Base-by-base conservation (phyloP, 169 alveolate species). In the Eimeria acervulina region DNA sequence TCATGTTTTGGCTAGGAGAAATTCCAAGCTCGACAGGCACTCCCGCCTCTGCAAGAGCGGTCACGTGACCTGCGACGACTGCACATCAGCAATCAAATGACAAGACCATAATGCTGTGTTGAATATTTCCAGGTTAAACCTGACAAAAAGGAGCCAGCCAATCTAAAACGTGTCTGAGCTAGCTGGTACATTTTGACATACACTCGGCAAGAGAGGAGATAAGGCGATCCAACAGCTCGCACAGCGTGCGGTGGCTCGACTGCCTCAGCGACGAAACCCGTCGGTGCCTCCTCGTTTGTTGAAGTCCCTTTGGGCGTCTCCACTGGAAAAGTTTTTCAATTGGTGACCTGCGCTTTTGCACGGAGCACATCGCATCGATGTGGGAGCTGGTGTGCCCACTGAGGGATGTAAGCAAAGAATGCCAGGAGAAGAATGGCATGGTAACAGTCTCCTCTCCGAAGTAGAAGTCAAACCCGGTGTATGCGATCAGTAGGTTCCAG, bases 311-410 rank as follows among this genome's bases (percentile, higher is more conserved):
- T 28, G 55, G 19, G 23, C 81, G 80, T 36, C 80, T 26, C 76
- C 76, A 23, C 28, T 42, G 42, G 10, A 13, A 26, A 38, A 85
- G 21, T 40, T 6, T 55, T 38, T 40, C 81, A 13, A 47, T 44
- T 38, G 23, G 93, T 2, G 93, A 85, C 33, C 81, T 85, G 81
- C 93, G 80, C 40, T 17, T 68, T 38, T 85, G 31, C 26, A 85
- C 93, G 26, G 93, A 85, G 80, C 93, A 85, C 93, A 85, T 85
- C 15, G 93, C 93, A 85, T 85, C 93, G 59, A 85, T 36, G 61
- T 85, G 93, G 38, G 68, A 85, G 81, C 93, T 85, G 76, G 55
- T 44, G 4, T 61, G 93, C 26, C 63, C 93, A 36, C 47, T 38
- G 6, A 85, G 93, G 31, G 93, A 85, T 3, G 44, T 36, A 44